Evolutionary conservation across 139 green algal genomes (phyloP), one percentile per base, ranked within the genome.

Genomic region (Tetraselmis chui): DNA sequence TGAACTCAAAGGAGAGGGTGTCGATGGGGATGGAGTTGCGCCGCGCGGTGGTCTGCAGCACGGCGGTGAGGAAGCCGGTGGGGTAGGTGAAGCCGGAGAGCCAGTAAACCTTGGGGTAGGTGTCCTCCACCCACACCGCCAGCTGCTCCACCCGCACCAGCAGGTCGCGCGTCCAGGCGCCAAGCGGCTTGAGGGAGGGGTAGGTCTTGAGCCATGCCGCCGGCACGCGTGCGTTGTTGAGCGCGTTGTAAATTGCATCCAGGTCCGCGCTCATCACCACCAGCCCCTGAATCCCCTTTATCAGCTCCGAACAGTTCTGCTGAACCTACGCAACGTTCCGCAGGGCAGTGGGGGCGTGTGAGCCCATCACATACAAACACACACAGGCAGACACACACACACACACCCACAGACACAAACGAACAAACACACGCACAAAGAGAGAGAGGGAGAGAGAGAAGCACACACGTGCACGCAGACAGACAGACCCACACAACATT

Each of bases 71-170:
- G 88, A 97, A 97, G 67, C 89, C 89, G 23, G 92, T 94, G 0
- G 93, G 93, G 85, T 96, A 97, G 1, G 92, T 96, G 89, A 97
- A 97, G 67, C 91, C 93, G 2, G 85, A 86, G 75, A 97, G 91
- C 93, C 93, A 97, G 88, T 95, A 97, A 30, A 94, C 88, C 31
- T 84, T 88, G 45, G 93, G 93, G 86, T 96, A 96, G 76, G 75
- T 88, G 76, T 91, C 86, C 81, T 93, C 86, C 29, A 90, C 85
- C 94, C 93, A 97, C 2, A 78, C 76, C 0, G 85, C 84, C 59
- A 97, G 89, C 91, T 95, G 89, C 79, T 93, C 87, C 24, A 95
- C 85, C 79, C 93, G 91, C 83, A 79, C 31, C 81, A 97, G 82
- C 86, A 97, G 89, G 85, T 97, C 94, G 25, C 91, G 85, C 5